A percentile compares a stretch with the other conserved stretches of the same genome.
Conservation (phyloP, 345 rosid species). For the Populus ilicifolia region DNA sequence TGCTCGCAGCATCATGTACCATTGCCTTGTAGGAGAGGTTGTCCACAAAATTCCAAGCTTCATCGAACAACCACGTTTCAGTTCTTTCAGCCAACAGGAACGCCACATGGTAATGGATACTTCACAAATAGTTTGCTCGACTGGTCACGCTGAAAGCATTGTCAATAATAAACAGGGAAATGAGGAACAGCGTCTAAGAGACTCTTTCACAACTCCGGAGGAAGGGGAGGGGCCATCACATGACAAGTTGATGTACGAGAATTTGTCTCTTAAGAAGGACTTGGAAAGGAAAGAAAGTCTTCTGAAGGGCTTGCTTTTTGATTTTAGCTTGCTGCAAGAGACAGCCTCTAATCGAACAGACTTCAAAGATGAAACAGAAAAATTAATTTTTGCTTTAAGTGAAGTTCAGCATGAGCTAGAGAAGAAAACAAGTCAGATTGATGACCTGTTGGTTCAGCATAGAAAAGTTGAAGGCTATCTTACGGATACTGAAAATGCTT, state of each 20-base stretch:
- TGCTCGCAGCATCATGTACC: slow-evolving; percentile 39
- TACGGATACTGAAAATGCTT: slow-evolving; percentile 49
- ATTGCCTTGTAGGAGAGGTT: slow-evolving; percentile 45
- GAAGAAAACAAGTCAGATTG: slow-evolving; percentile 58
- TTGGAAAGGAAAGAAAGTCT: slow-evolving; percentile 71
- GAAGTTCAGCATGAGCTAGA: slow-evolving; percentile 57
- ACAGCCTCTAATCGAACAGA: slow-evolving; percentile 68
- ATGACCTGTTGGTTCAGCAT: slow-evolving; percentile 48
- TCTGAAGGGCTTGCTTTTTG: slow-evolving; percentile 83
- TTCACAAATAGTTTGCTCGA: slow-evolving; percentile 11
- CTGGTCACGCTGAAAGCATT: slow-evolving; percentile 13
- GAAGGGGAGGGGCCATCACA: slow-evolving; percentile 28
- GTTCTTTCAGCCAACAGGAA: slow-evolving; percentile 24
- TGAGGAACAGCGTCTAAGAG: slow-evolving; percentile 22
- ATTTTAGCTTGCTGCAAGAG: slow-evolving; percentile 84
- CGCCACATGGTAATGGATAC: slow-evolving; percentile 10
- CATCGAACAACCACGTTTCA: slow-evolving; percentile 17
- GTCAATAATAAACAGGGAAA: slow-evolving; percentile 20
- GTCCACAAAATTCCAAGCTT: slow-evolving; percentile 31
- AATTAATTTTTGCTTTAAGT: slow-evolving; percentile 42
- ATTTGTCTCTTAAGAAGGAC: slow-evolving; percentile 57
- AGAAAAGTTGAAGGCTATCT: slow-evolving; percentile 48
- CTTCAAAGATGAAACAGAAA: slow-evolving; percentile 67
- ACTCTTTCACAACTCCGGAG: slow-evolving; percentile 27
- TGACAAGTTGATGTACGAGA: slow-evolving; percentile 39